Base-by-base conservation (phyloP, 108 stramenopile genomes). In the Nannochloropsis salina region DNA sequence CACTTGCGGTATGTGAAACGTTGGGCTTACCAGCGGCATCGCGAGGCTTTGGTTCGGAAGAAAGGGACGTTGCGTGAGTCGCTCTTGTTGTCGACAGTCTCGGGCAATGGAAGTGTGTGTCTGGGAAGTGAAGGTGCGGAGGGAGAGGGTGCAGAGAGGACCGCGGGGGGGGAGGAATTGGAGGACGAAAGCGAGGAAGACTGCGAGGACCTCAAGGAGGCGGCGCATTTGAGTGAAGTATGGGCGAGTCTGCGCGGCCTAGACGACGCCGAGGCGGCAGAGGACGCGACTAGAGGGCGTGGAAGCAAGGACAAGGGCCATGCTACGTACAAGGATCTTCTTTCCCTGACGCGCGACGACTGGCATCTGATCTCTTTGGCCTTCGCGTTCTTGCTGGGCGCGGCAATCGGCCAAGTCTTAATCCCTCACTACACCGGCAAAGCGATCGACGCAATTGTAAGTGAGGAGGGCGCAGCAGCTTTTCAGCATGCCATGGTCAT, bases 371-470 rank as follows among this genome's bases (percentile, higher is more conserved):
- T 89, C 40, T 15, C 80, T 51, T 3, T 45, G 44, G 89, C 89
- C 6, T 86, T 86, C 43, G 44, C 31, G 31, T 42, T 43, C 1
- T 44, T 89, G 83, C 80, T 89, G 44, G 21, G 86, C n/a, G 89
- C 89, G 12, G 89, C 89, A 2, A 15, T 42, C 20, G 87, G 80
- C 10, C 80, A 84, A 84, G 89, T 89, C 84, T 22, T 89, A 42
- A 86, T 89, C 42, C 89, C 89, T 3, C 86, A 86, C 83, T 89
- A 81, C 89, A 89, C 89, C 18, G 89, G 89, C 18, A 41, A 61
- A 42, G 86, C 86, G 44, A 83, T 89, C 74, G 86, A 84, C 80
- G 83, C 84, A 22, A 83, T 89, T 8, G 86, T 89, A 3, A 80
- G 83, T 20, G 15, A 22, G 42, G 89, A 44, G 80, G 44, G 85